Conservation (phyloP, 345 rosid species). For the Rubroshorea leprosula region DNA sequence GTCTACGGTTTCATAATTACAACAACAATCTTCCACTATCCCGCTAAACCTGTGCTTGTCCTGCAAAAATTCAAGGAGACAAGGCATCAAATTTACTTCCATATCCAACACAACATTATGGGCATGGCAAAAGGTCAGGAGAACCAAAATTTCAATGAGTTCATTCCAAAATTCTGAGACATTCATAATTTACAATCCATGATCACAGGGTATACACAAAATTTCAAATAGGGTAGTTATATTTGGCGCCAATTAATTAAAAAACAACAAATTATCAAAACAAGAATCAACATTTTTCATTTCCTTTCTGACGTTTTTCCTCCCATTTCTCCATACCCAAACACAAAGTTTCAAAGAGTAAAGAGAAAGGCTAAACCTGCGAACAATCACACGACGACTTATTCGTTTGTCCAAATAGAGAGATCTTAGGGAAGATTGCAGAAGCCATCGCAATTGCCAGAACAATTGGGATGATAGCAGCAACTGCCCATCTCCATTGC, state of each 20-base stretch:
- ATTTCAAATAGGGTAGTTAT: neutral
- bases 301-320: too few species aligned
- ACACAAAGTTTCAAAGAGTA: neutral
- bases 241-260: constrained; percentile 4
- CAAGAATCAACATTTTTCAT: too few species aligned
- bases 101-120: neutral
- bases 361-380: constrained; percentile 37
- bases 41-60: constrained; percentile 50
- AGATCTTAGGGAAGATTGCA: constrained; percentile 17
- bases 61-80: constrained; percentile 21
- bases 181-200: constrained; percentile 6
- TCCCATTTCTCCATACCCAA: neutral
- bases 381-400: constrained; percentile 52
- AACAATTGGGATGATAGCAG: constrained; percentile 32
- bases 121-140: neutral
- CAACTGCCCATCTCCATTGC: constrained; percentile 34
- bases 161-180: neutral
- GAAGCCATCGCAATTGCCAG: constrained; percentile 42
- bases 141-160: neutral
- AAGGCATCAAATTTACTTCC: too few species aligned
- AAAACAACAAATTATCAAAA: too few species aligned
- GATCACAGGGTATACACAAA: neutral
- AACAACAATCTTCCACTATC: constrained; percentile 82
- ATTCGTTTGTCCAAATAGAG: constrained; percentile 23
- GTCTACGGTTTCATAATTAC: constrained; percentile 88